phyloP scores from a whole-genome alignment of 129 eudicot genomes.

The Silybum marianum region DNA sequence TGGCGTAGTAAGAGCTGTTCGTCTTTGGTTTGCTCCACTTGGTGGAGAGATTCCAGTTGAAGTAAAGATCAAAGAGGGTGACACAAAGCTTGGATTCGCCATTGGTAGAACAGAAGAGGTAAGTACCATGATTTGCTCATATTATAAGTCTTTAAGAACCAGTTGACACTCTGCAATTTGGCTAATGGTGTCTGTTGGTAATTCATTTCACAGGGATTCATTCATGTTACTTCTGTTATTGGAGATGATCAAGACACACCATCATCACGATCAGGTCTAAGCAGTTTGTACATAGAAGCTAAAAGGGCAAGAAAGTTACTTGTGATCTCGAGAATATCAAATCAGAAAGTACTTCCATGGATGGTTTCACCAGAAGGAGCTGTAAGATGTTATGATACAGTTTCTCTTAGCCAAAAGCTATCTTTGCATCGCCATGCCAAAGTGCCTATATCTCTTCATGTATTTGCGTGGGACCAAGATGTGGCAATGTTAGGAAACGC shows the following conservation, averaged over 20 bases:
- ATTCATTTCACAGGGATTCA: constrained; percentile 62
- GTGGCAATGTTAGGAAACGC: constrained; percentile 42
- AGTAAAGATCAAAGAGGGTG: constrained; percentile 65
- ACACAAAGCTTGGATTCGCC: constrained; percentile 81
- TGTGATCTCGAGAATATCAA: constrained; percentile 64
- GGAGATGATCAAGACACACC: constrained; percentile 61
- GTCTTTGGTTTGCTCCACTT: constrained; percentile 89
- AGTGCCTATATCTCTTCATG: constrained; percentile 60
- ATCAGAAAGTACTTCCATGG: constrained; percentile 92
- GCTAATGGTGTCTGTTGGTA: background rate
- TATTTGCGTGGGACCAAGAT: constrained; percentile 63
- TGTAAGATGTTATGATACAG: constrained; percentile 77
- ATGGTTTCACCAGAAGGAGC: constrained; percentile 84
- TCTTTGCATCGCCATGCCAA: constrained; percentile 78
- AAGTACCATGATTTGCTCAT: background rate
- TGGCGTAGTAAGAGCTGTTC: constrained; percentile 90
- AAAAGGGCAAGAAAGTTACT: constrained; percentile 51
- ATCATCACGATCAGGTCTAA: constrained; percentile 71
- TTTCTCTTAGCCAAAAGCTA: constrained; percentile 89
- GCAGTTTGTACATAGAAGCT: constrained; percentile 63
- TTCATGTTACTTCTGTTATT: constrained; percentile 68
- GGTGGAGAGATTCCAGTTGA: constrained; percentile 78
- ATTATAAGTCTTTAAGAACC: background rate
- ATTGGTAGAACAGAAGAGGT: constrained; percentile 95
- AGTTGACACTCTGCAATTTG: background rate